Evolutionary conservation across 2,329 filamentous ascomycete genomes (phyloP).

Genomic region (Aspergillus hortae): DNA sequence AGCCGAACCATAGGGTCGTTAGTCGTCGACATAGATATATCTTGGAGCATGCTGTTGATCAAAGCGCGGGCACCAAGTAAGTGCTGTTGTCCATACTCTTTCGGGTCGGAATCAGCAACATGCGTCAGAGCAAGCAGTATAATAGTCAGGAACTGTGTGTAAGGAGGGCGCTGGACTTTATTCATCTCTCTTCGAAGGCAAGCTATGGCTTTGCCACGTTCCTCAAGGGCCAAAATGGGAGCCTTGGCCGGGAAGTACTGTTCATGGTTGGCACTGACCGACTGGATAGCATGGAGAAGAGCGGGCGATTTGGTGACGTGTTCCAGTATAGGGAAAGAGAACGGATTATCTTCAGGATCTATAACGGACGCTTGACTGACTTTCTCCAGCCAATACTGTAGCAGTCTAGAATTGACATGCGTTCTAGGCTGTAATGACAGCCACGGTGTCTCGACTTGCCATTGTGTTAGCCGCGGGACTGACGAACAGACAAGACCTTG

Average conservation of each 20-base stretch:
- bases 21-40: slow-evolving; percentile 6
- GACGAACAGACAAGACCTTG: slow-evolving; percentile 12
- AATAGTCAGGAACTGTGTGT: slow-evolving; percentile 8
- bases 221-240: slow-evolving; percentile 10
- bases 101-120: slow-evolving; percentile 6
- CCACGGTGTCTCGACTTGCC: slow-evolving; percentile 13
- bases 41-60: slow-evolving; percentile 11
- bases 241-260: slow-evolving; percentile 8
- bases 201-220: slow-evolving; percentile 14
- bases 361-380: slow-evolving; percentile 10
- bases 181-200: slow-evolving; percentile 10
- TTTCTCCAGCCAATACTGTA: slow-evolving; percentile 17
- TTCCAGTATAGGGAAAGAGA: slow-evolving; percentile 10
- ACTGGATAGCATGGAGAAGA: slow-evolving; percentile 13
- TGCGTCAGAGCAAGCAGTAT: slow-evolving; percentile 9
- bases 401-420: slow-evolving; percentile 8
- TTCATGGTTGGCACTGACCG: slow-evolving; percentile 14
- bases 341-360: slow-evolving; percentile 13
- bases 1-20: slow-evolving; percentile 6
- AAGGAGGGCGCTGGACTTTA: slow-evolving; percentile 1
- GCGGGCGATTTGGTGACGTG: slow-evolving; percentile 10
- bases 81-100: slow-evolving; percentile 12
- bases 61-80: slow-evolving; percentile 10
- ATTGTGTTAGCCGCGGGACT: slow-evolving; percentile 8
- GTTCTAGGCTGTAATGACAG: slow-evolving; percentile 5